phyloP scores from a whole-genome alignment of 2,329 filamentous ascomycete genomes.

The Diaporthe batatas region DNA sequence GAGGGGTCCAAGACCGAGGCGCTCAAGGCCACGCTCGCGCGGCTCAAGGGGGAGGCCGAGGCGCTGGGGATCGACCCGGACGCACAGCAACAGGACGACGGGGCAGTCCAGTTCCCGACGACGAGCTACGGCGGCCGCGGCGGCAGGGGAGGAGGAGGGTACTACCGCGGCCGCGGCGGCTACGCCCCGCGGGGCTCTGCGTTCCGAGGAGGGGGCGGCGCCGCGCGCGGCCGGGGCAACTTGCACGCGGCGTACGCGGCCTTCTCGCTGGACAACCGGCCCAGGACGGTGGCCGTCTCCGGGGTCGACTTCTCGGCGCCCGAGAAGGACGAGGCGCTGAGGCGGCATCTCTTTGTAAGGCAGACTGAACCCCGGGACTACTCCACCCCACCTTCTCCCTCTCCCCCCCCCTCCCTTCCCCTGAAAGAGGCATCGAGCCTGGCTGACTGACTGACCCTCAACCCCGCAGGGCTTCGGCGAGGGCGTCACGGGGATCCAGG shows the following conservation, averaged over 20 bases:
- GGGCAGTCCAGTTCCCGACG: slow-evolving; percentile 46
- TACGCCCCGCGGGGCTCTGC: slow-evolving; percentile 50
- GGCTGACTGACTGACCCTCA: too few relatives aligned
- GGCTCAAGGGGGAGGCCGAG: slow-evolving; percentile 79
- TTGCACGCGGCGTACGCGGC: slow-evolving; percentile 69
- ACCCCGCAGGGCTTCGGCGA: slow-evolving; percentile 76
- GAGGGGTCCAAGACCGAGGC: slow-evolving; percentile 64
- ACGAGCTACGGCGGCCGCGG: slow-evolving; percentile 54
- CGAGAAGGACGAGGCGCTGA: slow-evolving; percentile 76
- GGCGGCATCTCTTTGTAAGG: slow-evolving; percentile 78
- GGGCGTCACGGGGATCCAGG: slow-evolving; percentile 67
- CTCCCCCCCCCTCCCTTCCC: too few relatives aligned
- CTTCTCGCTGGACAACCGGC: slow-evolving; percentile 82
- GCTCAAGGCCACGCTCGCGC: slow-evolving; percentile 78
- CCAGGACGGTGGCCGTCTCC: slow-evolving; percentile 74
- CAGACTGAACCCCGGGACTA: slow-evolving; percentile 56
- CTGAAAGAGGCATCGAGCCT: too few relatives aligned
- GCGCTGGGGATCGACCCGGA: slow-evolving; percentile 76
- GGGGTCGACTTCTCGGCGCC: slow-evolving; percentile 72
- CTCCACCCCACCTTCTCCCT: too few relatives aligned
- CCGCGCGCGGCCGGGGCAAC: slow-evolving; percentile 58
- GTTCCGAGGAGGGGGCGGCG: slow-evolving; percentile 48
- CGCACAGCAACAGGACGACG: slow-evolving; percentile 60
- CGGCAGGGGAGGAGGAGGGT: slow-evolving; percentile 35
- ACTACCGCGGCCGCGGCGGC: slow-evolving; percentile 41